Base-by-base conservation (phyloP, 225 moss, liverwort and hornwort genomes). In the Physcomitrium patens region DNA sequence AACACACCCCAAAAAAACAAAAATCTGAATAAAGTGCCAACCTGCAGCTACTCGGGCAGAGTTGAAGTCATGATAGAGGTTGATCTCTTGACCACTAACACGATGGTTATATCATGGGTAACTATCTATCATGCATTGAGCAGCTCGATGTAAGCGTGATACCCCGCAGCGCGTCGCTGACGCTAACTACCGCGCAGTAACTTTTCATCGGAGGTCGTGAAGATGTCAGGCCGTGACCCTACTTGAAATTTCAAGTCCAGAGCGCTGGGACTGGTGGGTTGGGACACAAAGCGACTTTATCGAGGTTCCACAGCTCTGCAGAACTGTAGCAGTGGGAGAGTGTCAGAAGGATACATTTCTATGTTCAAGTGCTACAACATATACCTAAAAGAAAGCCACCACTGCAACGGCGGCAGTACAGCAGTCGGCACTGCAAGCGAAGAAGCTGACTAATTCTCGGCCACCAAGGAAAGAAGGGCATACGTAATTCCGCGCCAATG, bases 331-430 rank as follows among this genome's bases (percentile, higher is more conserved):
- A 72, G 77, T 19, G 54, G 9, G 60, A 44, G 6, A 24, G 71
- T 76, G 68, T 68, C 83, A 83, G 72, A 50, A 14, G 49, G 63
- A 24, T 79, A 68, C 79, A 79, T 72, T 72, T 63, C 57, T 68
- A 68, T 63, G 76, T 58, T 71, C 75, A 78, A 52, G 43, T 15
- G 31, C 71, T n/a, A 49, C 16, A n/a, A 19, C 31, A 61, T 46
- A 24, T 47, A 63, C 63, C 53, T 43, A 44, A 43, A 17, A 70
- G 5, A 56, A 77, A 44, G 69, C 62, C 68, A 51, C 46, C 31
- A 54, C 48, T 49, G 59, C 9, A 68, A 57, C 42, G 27, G 61
- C 12, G 48, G 10, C 42, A 63, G 68, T 16, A 60, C 61, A 57
- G 42, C 68, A 72, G 77, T 77, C 77, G 68, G 55, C 77, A 81